Base-by-base conservation (phyloP, 257 asterid genomes). In the Knoxia roxburghii region DNA sequence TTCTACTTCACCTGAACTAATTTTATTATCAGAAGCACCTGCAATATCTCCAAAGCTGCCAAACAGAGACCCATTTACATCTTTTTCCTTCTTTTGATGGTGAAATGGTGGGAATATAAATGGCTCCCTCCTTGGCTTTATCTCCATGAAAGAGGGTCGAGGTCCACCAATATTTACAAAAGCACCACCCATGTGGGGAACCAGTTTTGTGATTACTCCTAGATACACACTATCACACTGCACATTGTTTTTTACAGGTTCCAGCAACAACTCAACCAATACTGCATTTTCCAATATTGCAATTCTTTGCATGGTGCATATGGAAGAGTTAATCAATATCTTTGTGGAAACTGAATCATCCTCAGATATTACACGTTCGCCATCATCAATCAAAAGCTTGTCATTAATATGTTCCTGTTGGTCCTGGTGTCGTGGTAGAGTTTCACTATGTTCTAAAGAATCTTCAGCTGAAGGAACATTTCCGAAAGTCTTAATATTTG, bases 131-230 rank as follows among this genome's bases (percentile, higher is more conserved):
- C 79, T 74, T 67, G 84, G 76, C 65, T 78, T 88, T 76, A 90
- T 85, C 72, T 87, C 96, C 97, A 94, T 90, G 72, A 94, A 84
- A 75, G 96, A 85, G 61, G 90, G 84, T 76, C 95, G 82, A 48
- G 88, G 77, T 76, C 89, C 78, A 71, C 99, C 99, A 68, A 90
- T 94, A 84, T 94, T 89, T 80, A 94, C 95, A 79, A 94, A 94
- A 70, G 97, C 97, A 57, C 96, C 97, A 20, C 97, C 90, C 97
- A 94, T 94, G 63, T 90, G 91, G 21, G 97, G 99, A 73, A 67
- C 95, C 76, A 94, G 78, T 77, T 87, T 85, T 46, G 96, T 88
- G 72, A 94, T 81, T 68, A 87, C 87, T 68, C 97, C 99, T 66
- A 94, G 76, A 75, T 88, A 94, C 67, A 94, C 89, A 72, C 92